Base-by-base conservation (phyloP, 805 yeast species). In the Lachancea cidri region DNA sequence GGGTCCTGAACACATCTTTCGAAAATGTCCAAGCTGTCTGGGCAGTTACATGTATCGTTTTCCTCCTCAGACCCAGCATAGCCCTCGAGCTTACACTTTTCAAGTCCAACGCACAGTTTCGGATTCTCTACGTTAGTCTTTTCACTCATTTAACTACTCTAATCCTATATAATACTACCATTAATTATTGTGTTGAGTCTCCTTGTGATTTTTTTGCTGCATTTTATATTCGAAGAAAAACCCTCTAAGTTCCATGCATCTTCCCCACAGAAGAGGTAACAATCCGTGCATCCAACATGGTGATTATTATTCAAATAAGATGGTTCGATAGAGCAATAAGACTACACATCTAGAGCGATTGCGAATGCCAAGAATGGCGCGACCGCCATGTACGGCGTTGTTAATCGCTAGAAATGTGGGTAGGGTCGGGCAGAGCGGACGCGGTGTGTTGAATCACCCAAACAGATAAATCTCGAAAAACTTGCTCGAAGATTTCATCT, bases 401-500 rank as follows among this genome's bases (percentile, higher is more conserved):
- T 22, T 22, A 22, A 22, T 22, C 11, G 27, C 27, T 22, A 7
- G 27, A 11, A 22, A 22, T 11, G 7, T 22, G 27, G 7, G 27
- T 11, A 22, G 27, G 27, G 11, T 11, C 9, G 9, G 11, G 11
- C 9, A 7, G 27, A 7, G 33, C 37, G 30, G 37, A 5, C 11
- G 22, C 22, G 25, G 29, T 24, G 25, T 45, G 54, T 11, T 37
- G 34, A 29, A 62, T 53, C 33, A 69, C 45, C 64, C 80, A 78
- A 3, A 55, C 58, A 18, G 70, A 25, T n/a, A 76, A 48, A 42
- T 67, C 68, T 1, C 53, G 42, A n/a, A 63, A 60, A 3, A 70
- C 65, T 15, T 46, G 41, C 1, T 50, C 48, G 39, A 70, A 70
- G 18, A 67, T 57, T 31, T 64, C 68, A 8, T 74, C 77, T 1